A percentile compares a stretch with the other conserved stretches of the same genome.
These are phyloP conservation scores for Fagus sylvatica DNA, from an alignment of 306 rosid species.

Conservation along the genomic window DNA sequence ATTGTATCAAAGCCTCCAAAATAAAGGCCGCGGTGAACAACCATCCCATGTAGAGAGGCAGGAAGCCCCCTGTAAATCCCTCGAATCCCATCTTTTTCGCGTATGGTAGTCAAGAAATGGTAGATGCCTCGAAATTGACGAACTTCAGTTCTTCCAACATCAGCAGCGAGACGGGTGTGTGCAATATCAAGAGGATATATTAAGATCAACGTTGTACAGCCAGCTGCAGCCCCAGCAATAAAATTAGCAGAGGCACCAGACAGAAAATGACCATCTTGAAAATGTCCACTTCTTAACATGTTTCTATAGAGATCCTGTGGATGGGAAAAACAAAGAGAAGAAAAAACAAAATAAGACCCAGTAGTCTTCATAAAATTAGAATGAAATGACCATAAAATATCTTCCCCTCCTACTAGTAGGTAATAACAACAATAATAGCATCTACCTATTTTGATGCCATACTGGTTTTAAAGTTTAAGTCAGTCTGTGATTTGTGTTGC, in stretches of 20 bases:
- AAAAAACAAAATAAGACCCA: slow-evolving; percentile 16
- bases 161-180: slow-evolving; percentile 97
- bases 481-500: background rate
- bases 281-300: slow-evolving; percentile 60
- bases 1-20: slow-evolving; percentile 94
- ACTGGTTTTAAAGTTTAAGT: background rate
- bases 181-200: slow-evolving; percentile 96
- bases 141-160: slow-evolving; percentile 63
- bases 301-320: slow-evolving; percentile 84
- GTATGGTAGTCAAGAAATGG: slow-evolving; percentile 77
- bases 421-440: background rate
- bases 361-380: slow-evolving; percentile 4
- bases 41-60: slow-evolving; percentile 93
- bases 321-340: background rate
- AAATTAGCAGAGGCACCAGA: slow-evolving; percentile 86
- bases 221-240: slow-evolving; percentile 87
- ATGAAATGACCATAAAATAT: slow-evolving; percentile 3
- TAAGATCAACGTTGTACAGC: slow-evolving; percentile 75
- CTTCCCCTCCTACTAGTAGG: background rate
- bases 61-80: slow-evolving; percentile 94
- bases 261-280: slow-evolving; percentile 36
- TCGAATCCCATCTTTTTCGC: slow-evolving; percentile 57
- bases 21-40: slow-evolving; percentile 85
- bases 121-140: slow-evolving; percentile 86
- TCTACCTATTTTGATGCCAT: background rate